Evolutionary conservation across 192 early-diverging fungal genomes (phyloP), one percentile per base, ranked within the genome.

Genomic region (Podochytrium sp.): DNA sequence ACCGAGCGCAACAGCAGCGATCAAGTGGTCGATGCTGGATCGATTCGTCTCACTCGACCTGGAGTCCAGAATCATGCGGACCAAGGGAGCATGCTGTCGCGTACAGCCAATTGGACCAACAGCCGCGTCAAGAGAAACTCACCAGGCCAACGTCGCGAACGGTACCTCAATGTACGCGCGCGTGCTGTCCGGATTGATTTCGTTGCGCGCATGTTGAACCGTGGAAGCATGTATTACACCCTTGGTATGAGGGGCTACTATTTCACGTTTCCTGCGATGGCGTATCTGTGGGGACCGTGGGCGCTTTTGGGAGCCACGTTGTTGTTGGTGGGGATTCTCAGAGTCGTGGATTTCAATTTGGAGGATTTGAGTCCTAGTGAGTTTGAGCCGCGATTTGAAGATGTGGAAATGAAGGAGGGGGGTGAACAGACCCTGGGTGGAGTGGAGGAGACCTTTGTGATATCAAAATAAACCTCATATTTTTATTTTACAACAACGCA

Each of bases 171-270:
- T 4, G 32, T 71, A 39, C 62, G 40, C 53, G 51, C 73, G 42
- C 58, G 23, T 38, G 51, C 55, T 52, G 40, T 70, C 78, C 18
- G 52, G 35, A 39, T 69, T 41, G 69, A 71, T 16, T 71, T 66
- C 30, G 81, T 82, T 30, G 77, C 71, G 29, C n/a, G 57, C 18
- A 58, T 82, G 50, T 62, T 82, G 16, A 82, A 82, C 56, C 75
- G 78, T 14, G 81, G 78, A 23, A 34, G 29, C 39, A 47, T 56
- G 34, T 75, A 37, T 33, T 67, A 75, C 23, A 80, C 75, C 5
- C 23, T 73, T 2, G 81, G 78, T 14, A 79, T 82, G 81, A 64
- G 81, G 2, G 67, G 71, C 23, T 82, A 77, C 58, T 82, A 77
- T 49, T 14, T 75, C 6, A 51, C 34, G 10, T 79, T 82, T 27